phyloP scores from a whole-genome alignment of 768 basidiomycete species.

The Grammothele lineata region DNA sequence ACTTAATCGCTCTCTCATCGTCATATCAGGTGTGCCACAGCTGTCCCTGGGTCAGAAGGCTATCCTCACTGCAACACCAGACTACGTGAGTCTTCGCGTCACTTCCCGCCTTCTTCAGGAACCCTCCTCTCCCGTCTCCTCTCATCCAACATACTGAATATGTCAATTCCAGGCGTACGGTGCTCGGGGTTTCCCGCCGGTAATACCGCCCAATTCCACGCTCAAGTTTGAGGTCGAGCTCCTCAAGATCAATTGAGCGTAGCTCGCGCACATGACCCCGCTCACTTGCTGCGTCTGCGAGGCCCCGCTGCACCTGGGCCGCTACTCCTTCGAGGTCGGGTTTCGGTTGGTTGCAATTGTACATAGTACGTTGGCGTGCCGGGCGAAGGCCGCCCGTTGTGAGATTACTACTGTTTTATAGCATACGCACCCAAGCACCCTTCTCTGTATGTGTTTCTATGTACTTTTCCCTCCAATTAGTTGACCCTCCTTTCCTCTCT shows the following conservation, averaged over 20 bases:
- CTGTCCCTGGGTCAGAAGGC: slow-evolving; percentile 78
- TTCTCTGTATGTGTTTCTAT: background rate
- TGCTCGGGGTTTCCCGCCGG: slow-evolving; percentile 65
- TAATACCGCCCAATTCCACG: slow-evolving; percentile 73
- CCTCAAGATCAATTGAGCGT: slow-evolving; percentile 53
- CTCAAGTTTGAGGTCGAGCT: slow-evolving; percentile 85
- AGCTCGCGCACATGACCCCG: too few relatives aligned
- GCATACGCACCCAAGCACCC: background rate
- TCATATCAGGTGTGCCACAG: slow-evolving; percentile 60
- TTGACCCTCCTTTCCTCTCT: too few relatives aligned
- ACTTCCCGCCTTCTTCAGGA: background rate
- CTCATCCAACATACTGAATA: background rate
- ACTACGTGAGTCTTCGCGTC: slow-evolving; percentile 56
- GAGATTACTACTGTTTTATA: slow-evolving; percentile 14
- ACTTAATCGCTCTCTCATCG: slow-evolving; percentile 12
- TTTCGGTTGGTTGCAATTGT: slow-evolving; percentile 2
- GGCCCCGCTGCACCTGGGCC: background rate
- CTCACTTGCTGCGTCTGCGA: too few relatives aligned
- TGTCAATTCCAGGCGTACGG: slow-evolving; percentile 60
- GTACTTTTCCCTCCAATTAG: background rate
- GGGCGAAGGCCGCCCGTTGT: slow-evolving; percentile 8
- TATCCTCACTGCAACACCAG: slow-evolving; percentile 58
- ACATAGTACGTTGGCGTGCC: slow-evolving; percentile 5
- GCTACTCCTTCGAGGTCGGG: background rate
- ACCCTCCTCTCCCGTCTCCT: slow-evolving; percentile 4